Percentiles rank a stretch among this genome's conserved stretches.
phyloP scores from a whole-genome alignment of 2,329 filamentous ascomycete genomes.

The Penicillium griseofulvum region DNA sequence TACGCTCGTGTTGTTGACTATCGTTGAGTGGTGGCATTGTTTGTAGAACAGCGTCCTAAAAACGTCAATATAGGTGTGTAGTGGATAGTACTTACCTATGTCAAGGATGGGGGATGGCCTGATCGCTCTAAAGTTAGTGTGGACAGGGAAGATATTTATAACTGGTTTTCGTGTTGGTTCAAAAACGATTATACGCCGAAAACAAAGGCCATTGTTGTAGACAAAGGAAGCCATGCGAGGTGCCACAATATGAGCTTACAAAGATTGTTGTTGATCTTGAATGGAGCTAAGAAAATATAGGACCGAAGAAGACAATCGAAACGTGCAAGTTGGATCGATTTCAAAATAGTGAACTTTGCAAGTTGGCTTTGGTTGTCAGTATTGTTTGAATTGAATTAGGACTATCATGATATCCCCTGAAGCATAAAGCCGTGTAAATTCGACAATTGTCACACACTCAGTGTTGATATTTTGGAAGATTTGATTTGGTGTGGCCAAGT shows the following conservation, averaged over 20 bases:
- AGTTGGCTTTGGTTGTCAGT: background rate
- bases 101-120: background rate
- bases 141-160: background rate
- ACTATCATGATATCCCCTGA: background rate
- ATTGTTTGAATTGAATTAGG: background rate
- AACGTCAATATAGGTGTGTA: background rate
- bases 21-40: background rate
- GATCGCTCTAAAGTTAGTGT: background rate
- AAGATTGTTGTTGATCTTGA: background rate
- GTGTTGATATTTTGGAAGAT: background rate
- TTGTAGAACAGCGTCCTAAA: too few species aligned
- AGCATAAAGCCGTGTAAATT: too few species aligned
- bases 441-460: background rate
- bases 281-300: background rate
- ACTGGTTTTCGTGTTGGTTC: too few species aligned
- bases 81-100: background rate
- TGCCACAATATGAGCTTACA: background rate
- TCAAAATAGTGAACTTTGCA: too few species aligned
- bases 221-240: background rate
- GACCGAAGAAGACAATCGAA: background rate
- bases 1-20: background rate
- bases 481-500: background rate
- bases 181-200: background rate
- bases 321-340: background rate
- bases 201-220: background rate